Percentiles rank a stretch among this genome's conserved stretches.
These are phyloP conservation scores for Orbilia brochopaga DNA, from an alignment of 2,329 filamentous ascomycete genomes.

Conservation along the genomic window DNA sequence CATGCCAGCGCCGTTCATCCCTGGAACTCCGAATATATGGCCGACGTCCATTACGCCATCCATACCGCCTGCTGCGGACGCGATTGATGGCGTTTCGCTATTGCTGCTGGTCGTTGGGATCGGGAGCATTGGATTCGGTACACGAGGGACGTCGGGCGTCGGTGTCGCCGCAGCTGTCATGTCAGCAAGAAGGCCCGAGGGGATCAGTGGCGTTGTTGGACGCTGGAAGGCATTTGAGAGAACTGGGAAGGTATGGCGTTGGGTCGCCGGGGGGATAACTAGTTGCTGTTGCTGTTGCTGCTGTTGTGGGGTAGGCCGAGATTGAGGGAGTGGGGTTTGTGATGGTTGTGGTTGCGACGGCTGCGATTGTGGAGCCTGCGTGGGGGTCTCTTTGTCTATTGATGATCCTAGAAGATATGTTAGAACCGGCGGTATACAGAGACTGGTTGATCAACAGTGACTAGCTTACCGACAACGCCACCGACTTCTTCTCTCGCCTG, in stretches of 20 bases:
- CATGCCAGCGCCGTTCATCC: constrained; percentile 11
- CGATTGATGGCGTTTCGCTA: constrained; percentile 35
- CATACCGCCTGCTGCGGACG: constrained; percentile 24
- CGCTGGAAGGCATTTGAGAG: constrained; percentile 48
- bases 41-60: constrained; percentile 32
- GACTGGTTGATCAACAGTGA: neutral
- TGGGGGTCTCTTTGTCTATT: constrained; percentile 29
- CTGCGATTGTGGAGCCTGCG: constrained; percentile 19
- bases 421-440: constrained; percentile 4
- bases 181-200: constrained; percentile 24
- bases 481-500: constrained; percentile 61
- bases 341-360: constrained; percentile 13
- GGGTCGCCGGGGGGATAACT: constrained; percentile 9
- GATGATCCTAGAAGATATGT: constrained; percentile 14
- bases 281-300: constrained; percentile 15
- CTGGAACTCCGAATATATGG: constrained; percentile 37
- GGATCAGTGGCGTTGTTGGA: constrained; percentile 30
- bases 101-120: constrained; percentile 42
- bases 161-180: constrained; percentile 9
- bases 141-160: constrained; percentile 1
- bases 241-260: constrained; percentile 42
- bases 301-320: neutral
- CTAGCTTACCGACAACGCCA: constrained; percentile 51
- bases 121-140: constrained; percentile 43
- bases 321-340: constrained; percentile 10